phyloP scores from a whole-genome alignment of 179 eudicot species.

The Beta lomatogona region DNA sequence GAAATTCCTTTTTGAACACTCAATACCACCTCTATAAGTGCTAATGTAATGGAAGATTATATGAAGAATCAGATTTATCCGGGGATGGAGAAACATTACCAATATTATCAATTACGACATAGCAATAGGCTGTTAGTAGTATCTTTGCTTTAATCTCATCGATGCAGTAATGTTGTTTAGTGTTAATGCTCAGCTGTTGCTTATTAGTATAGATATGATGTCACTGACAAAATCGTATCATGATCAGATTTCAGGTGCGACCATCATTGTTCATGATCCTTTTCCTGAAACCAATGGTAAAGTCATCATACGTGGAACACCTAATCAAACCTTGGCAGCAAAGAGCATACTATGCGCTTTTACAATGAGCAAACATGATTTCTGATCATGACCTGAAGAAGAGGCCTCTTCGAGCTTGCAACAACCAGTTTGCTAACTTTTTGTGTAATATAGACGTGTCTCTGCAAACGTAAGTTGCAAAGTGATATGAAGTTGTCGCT shows the following conservation, averaged over 20 bases:
- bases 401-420: background rate
- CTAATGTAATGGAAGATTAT: too few relatives aligned
- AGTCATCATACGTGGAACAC: constrained; percentile 22
- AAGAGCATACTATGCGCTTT: constrained; percentile 17
- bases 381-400: constrained; percentile 3
- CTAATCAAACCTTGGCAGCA: constrained; percentile 22
- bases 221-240: background rate
- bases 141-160: background rate
- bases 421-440: background rate
- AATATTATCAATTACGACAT: too few relatives aligned
- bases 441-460: background rate
- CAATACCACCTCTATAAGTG: too few relatives aligned
- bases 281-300: constrained; percentile 24
- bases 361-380: constrained; percentile 2
- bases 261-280: constrained; percentile 23
- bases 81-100: too few relatives aligned
- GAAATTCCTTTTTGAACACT: too few relatives aligned
- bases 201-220: background rate
- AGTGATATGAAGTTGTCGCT: background rate
- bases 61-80: too few relatives aligned
- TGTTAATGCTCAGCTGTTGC: background rate
- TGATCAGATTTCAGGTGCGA: constrained; percentile 25
- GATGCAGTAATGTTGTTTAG: background rate
- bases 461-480: background rate
- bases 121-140: too few relatives aligned